phyloP scores from a whole-genome alignment of 2,329 filamentous ascomycete genomes.

The Penicillium sclerotiorum region DNA sequence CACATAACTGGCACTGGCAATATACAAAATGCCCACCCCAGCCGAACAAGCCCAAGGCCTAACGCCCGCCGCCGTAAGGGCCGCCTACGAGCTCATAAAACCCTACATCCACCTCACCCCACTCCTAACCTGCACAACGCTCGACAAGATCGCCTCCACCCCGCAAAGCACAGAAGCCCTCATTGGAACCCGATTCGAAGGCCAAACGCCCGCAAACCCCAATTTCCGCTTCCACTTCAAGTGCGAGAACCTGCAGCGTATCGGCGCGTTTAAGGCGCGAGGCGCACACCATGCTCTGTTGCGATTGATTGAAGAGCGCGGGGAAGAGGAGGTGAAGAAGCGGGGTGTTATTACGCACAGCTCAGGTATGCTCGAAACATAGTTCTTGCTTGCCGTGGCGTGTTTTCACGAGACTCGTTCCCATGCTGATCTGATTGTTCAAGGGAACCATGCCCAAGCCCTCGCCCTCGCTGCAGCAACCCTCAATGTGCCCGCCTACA shows the following conservation, averaged over 20 bases:
- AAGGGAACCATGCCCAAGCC: slow-evolving; percentile 93
- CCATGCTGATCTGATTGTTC: too few species aligned
- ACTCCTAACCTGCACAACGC: slow-evolving; percentile 75
- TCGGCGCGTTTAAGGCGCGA: slow-evolving; percentile 90
- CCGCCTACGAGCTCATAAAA: slow-evolving; percentile 73
- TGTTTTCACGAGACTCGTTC: too few species aligned
- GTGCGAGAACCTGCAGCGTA: slow-evolving; percentile 87
- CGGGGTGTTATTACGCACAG: slow-evolving; percentile 88
- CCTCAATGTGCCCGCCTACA: slow-evolving; percentile 74
- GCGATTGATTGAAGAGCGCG: slow-evolving; percentile 64
- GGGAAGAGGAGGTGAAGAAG: slow-evolving; percentile 61
- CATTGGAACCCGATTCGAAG: slow-evolving; percentile 60
- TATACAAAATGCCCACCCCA: slow-evolving; percentile 47
- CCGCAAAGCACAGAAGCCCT: slow-evolving; percentile 61
- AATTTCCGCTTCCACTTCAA: slow-evolving; percentile 84
- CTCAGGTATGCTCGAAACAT: slow-evolving; percentile 75
- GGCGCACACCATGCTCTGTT: slow-evolving; percentile 87
- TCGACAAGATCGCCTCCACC: slow-evolving; percentile 73
- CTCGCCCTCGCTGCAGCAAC: slow-evolving; percentile 80
- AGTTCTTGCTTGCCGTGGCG: too few species aligned
- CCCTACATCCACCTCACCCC: slow-evolving; percentile 81
- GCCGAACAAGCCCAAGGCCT: slow-evolving; percentile 51
- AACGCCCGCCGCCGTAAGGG: slow-evolving; percentile 69
- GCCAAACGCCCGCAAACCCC: slow-evolving; percentile 62
- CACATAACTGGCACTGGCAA: neutral